Conservation (phyloP, 768 basidiomycete species). For the Mycena rebaudengoi region DNA sequence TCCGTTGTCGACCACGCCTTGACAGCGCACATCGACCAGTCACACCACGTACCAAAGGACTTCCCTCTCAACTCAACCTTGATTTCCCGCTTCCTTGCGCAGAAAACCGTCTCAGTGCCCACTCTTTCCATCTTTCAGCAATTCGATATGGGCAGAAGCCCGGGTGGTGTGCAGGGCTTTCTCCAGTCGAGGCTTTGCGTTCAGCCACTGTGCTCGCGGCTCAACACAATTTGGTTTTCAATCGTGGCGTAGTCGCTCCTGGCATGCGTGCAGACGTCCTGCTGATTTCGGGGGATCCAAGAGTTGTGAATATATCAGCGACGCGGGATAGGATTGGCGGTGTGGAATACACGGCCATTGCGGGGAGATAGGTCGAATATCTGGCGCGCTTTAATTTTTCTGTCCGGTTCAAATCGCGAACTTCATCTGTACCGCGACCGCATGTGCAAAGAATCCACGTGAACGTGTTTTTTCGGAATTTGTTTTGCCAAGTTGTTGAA, state of each 20-base stretch:
- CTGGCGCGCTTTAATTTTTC: no score
- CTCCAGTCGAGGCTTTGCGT: conserved; percentile 10
- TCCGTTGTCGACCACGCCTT: neutral
- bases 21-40: neutral
- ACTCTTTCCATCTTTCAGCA: neutral
- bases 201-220: conserved; percentile 14
- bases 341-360: conserved; percentile 8
- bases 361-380: no score
- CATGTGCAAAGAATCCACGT: no score
- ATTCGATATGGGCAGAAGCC: neutral
- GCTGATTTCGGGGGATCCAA: conserved; percentile 11
- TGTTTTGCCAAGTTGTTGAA: no score
- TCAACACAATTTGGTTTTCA: neutral
- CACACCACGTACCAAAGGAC: conserved; percentile 2
- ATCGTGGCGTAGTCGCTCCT: conserved; percentile 1
- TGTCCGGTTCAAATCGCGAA: no score
- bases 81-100: neutral
- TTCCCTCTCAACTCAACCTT: neutral
- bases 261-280: conserved; percentile 22
- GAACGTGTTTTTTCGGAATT: no score
- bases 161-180: neutral
- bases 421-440: no score
- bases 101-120: neutral
- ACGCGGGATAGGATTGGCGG: conserved; percentile 19
- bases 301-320: conserved; percentile 19